These are phyloP conservation scores for Canariomyces notabilis DNA, from an alignment of 2,329 filamentous ascomycete genomes.

Conservation along the genomic window DNA sequence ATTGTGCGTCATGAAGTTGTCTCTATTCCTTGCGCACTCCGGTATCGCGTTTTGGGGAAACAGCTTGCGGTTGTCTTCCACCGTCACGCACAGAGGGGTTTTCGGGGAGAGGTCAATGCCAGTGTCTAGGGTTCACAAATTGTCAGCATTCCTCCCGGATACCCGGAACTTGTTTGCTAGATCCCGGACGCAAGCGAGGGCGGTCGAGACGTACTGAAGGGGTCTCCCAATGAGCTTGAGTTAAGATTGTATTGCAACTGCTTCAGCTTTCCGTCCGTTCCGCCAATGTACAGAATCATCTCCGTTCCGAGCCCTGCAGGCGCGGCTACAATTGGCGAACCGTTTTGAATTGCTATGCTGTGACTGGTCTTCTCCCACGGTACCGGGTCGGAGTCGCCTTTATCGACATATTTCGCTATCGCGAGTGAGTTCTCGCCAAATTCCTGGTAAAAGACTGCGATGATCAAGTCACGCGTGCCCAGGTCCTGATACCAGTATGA, in stretches of 20 bases:
- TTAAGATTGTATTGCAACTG: constrained; percentile 8
- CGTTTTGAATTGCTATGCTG: constrained; percentile 12
- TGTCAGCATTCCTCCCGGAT: background rate
- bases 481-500: constrained; percentile 16
- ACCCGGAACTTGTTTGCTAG: background rate
- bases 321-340: constrained; percentile 11
- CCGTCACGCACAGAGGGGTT: constrained; percentile 8
- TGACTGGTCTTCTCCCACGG: constrained; percentile 4
- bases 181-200: too few relatives aligned
- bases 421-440: constrained; percentile 12
- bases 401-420: constrained; percentile 9
- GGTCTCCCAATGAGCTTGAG: background rate
- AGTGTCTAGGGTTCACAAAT: background rate
- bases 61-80: constrained; percentile 11
- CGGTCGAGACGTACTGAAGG: background rate
- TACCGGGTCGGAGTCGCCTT: background rate
- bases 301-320: constrained; percentile 6
- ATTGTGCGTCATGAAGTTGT: constrained; percentile 5
- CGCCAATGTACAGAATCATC: constrained; percentile 9
- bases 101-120: background rate
- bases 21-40: constrained; percentile 4
- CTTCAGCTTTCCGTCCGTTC: constrained; percentile 6
- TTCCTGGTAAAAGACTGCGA: constrained; percentile 11
- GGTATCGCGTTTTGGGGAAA: constrained; percentile 5
- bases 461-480: constrained; percentile 3